Percentiles rank a stretch among this genome's conserved stretches.
phyloP scores from a whole-genome alignment of 2,329 filamentous ascomycete species.

The Huntiella moniliformis region DNA sequence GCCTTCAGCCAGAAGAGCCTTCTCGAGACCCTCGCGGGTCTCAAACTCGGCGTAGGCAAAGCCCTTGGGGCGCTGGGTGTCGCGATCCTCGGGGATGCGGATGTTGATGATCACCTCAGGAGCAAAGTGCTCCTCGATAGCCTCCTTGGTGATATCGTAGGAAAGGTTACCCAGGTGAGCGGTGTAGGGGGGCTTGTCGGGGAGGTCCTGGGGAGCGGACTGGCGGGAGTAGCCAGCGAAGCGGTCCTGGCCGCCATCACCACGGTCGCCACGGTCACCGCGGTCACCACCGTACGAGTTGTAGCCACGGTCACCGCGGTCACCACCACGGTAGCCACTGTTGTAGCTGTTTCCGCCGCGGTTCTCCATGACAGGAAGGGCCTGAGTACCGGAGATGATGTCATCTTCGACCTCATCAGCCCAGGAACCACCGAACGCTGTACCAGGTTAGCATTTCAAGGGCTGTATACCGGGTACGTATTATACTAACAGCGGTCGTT shows the following conservation, averaged over 20 bases:
- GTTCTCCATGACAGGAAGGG: constrained; percentile 32
- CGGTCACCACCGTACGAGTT: constrained; percentile 1
- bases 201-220: constrained; percentile 52
- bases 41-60: constrained; percentile 96
- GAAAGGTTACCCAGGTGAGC: constrained; percentile 93
- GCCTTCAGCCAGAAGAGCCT: constrained; percentile 69
- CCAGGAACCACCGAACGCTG: constrained; percentile 62
- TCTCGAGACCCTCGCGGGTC: constrained; percentile 73
- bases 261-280: constrained; percentile 1
- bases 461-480: neutral
- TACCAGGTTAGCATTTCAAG: neutral
- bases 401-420: constrained; percentile 96
- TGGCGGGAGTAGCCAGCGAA: constrained; percentile 33
- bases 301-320: constrained; percentile 23
- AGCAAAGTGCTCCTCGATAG: constrained; percentile 70
- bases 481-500: constrained; percentile 34
- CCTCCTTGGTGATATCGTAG: constrained; percentile 73
- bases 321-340: constrained; percentile 15
- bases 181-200: constrained; percentile 83
- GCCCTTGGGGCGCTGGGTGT: constrained; percentile 85
- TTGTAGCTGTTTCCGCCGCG: constrained; percentile 18
- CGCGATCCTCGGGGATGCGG: constrained; percentile 89
- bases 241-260: neutral
- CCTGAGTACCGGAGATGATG: constrained; percentile 32
- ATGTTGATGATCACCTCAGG: constrained; percentile 77